Percentiles rank a stretch among this genome's conserved stretches.
Evolutionary conservation across 1,139 yeast species (phyloP).

Genomic region (Debaryomycetaceae sp.): DNA sequence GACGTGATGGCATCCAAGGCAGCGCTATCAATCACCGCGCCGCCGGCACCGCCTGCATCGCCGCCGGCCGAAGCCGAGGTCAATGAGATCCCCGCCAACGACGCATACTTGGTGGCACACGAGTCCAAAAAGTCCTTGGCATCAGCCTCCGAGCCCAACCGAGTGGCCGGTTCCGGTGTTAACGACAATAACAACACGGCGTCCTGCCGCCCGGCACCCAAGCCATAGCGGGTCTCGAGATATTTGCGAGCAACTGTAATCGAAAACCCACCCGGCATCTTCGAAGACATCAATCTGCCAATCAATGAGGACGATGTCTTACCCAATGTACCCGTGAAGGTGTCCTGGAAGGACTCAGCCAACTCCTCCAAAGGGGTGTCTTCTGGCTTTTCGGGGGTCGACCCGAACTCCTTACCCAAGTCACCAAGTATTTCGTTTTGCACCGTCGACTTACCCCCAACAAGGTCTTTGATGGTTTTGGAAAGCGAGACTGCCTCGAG

Average conservation of each 20-base stretch:
- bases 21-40: conserved; percentile 91
- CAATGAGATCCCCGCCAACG: conserved; percentile 73
- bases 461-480: conserved; percentile 93
- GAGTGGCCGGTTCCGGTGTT: conserved; percentile 84
- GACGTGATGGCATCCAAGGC: conserved; percentile 92
- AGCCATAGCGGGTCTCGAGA: conserved; percentile 85
- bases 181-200: conserved; percentile 77
- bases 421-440: conserved; percentile 98
- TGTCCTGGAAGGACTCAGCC: conserved; percentile 91
- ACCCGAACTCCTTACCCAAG: conserved; percentile 94
- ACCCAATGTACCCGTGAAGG: conserved; percentile 84
- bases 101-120: conserved; percentile 79
- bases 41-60: conserved; percentile 62
- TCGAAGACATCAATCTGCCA: conserved; percentile 88
- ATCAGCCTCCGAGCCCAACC: conserved; percentile 81
- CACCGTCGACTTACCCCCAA: conserved; percentile 96
- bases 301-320: conserved; percentile 86
- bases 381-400: conserved; percentile 98
- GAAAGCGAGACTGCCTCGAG: conserved; percentile 81
- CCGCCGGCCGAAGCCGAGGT: conserved; percentile 56
- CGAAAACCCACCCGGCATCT: conserved; percentile 99
- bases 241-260: conserved; percentile 88
- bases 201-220: conserved; percentile 92
- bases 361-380: conserved; percentile 94
- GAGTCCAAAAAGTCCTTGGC: conserved; percentile 87